A percentile compares a stretch with the other conserved stretches of the same genome.
Conservation (phyloP, 2,329 filamentous ascomycete genomes). For the Fusarium equiseti region DNA sequence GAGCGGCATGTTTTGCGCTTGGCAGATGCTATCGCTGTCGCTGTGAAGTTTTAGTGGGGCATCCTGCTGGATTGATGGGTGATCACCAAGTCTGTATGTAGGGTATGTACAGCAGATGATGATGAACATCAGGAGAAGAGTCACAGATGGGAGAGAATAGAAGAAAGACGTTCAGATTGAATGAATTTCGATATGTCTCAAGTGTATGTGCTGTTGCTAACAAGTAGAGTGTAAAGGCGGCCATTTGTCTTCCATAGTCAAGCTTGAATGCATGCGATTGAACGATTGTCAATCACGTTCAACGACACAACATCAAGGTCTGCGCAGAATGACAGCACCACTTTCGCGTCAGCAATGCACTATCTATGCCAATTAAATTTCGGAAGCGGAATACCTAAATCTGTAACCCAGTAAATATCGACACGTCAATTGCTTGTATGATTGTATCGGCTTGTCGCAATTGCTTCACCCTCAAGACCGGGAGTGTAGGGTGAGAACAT, state of each 20-base stretch:
- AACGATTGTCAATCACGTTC: neutral
- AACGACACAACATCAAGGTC: fast-evolving
- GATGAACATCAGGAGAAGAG: neutral
- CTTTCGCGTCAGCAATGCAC: neutral
- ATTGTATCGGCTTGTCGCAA: neutral
- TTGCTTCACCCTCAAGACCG: too few species aligned
- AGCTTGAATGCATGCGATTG: fast-evolving
- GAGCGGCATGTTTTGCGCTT: neutral
- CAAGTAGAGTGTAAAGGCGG: neutral
- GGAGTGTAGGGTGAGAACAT: neutral
- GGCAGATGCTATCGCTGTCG: neutral
- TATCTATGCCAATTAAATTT: neutral
- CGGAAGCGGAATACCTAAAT: fast-evolving
- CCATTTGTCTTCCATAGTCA: fast-evolving
- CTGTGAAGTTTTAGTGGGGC: neutral
- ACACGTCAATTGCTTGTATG: neutral
- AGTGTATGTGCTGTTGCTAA: neutral
- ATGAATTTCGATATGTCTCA: too few species aligned
- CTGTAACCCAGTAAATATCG: fast-evolving
- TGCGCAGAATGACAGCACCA: too few species aligned
- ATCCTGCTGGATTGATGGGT: neutral
- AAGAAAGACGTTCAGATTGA: neutral
- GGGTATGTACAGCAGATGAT: neutral
- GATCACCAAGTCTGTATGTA: neutral
- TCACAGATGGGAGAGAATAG: neutral